These are phyloP conservation scores for Umbilicus rupestris DNA, from an alignment of 164 flowering plant species.

Conservation along the genomic window DNA sequence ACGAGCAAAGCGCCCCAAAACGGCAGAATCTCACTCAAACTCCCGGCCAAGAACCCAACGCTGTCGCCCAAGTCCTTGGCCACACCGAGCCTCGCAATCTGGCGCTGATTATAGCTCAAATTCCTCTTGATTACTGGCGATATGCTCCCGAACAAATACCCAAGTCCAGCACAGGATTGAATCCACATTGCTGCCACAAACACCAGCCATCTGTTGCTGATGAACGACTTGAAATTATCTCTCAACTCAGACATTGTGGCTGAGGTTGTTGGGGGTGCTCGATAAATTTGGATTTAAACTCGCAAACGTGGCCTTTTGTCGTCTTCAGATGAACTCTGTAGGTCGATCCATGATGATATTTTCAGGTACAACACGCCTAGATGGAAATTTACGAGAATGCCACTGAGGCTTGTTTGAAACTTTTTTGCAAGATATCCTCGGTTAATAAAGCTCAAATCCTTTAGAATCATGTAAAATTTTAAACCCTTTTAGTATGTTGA, in stretches of 20 bases:
- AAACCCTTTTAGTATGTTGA: neutral
- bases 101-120: slow-evolving; percentile 41
- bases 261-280: neutral
- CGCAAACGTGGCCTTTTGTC: neutral
- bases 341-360: neutral
- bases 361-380: neutral
- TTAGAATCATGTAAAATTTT: neutral
- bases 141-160: slow-evolving; percentile 45
- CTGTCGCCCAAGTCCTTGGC: slow-evolving; percentile 48
- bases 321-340: neutral
- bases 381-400: neutral
- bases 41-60: slow-evolving; percentile 38
- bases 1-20: slow-evolving; percentile 30
- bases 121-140: slow-evolving; percentile 45
- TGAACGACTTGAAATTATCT: slow-evolving; percentile 17
- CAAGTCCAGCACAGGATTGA: slow-evolving; percentile 38
- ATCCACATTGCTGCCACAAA: slow-evolving; percentile 53
- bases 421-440: no score
- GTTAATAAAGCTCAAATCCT: no score
- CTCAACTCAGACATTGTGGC: neutral
- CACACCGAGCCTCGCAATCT: slow-evolving; percentile 40
- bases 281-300: neutral
- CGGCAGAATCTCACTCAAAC: slow-evolving; percentile 33
- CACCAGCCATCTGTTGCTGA: slow-evolving; percentile 45
- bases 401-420: no score